Evolutionary conservation across 345 rosid genomes (phyloP).

Genomic region (Pseudoturritis turrita): DNA sequence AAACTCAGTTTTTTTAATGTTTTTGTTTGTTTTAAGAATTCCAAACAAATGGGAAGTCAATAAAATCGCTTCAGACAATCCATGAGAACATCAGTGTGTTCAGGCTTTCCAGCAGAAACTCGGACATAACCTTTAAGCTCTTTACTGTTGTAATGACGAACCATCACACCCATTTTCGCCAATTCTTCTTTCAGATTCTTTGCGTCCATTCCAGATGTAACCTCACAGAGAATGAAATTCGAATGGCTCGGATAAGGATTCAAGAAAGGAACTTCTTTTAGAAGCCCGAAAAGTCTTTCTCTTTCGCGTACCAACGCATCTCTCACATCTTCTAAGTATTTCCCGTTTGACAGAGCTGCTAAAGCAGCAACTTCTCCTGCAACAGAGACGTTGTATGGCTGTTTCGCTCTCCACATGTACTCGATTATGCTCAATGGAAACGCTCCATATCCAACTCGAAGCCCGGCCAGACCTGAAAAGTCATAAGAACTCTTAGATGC

Average conservation of each 20-base stretch:
- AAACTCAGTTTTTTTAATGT: neutral
- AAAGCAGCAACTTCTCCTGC: slow-evolving; percentile 93
- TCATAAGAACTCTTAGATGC: neutral
- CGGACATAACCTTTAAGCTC: slow-evolving; percentile 78
- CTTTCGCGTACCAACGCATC: slow-evolving; percentile 66
- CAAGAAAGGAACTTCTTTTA: slow-evolving; percentile 75
- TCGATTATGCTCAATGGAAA: slow-evolving; percentile 82
- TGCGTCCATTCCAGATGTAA: slow-evolving; percentile 73
- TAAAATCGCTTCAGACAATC: slow-evolving; percentile 43
- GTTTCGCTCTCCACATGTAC: slow-evolving; percentile 91
- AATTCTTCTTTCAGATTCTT: slow-evolving; percentile 92
- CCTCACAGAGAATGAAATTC: slow-evolving; percentile 86
- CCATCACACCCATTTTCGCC: slow-evolving; percentile 81
- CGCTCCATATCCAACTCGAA: slow-evolving; percentile 94
- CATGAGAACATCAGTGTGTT: slow-evolving; percentile 72
- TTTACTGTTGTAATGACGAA: slow-evolving; percentile 82
- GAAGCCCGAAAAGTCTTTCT: slow-evolving; percentile 64
- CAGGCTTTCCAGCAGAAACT: slow-evolving; percentile 79
- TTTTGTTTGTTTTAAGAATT: neutral
- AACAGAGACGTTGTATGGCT: slow-evolving; percentile 93
- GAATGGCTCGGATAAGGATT: slow-evolving; percentile 76
- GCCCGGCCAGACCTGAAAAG: slow-evolving; percentile 78
- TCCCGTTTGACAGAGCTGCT: slow-evolving; percentile 70
- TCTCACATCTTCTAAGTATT: slow-evolving; percentile 76
- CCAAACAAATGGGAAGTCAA: slow-evolving; percentile 26